Evolutionary conservation across 345 rosid genomes (phyloP).

Genomic region (Hibiscus mutabilis): DNA sequence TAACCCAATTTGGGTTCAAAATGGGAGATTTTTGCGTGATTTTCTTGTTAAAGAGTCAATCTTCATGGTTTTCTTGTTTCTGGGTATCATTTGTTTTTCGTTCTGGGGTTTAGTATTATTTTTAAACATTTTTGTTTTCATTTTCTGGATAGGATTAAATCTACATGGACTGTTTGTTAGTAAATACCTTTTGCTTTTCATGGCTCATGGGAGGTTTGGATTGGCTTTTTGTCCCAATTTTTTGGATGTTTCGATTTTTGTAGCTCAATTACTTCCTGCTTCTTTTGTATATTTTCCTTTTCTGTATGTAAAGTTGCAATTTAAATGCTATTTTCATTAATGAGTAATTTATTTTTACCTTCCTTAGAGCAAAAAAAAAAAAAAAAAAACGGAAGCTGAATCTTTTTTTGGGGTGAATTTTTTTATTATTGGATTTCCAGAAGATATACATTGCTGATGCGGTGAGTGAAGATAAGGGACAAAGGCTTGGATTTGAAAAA

Average conservation of each 20-base stretch:
- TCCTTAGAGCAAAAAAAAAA: not conserved
- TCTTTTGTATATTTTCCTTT: not conserved
- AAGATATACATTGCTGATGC: slow-evolving; percentile 23
- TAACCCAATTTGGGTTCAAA: not conserved
- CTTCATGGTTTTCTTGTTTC: slow-evolving; percentile 9
- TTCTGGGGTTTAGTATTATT: not conserved
- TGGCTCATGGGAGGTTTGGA: not conserved
- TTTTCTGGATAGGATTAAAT: not conserved
- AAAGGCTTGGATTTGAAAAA: slow-evolving; percentile 13
- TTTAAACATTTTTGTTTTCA: not conserved
- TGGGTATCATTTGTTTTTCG: slow-evolving; percentile 12
- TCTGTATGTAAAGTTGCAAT: not conserved
- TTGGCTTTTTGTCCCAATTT: not conserved
- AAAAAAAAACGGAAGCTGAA: not conserved
- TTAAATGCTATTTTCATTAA: slow-evolving; percentile 10
- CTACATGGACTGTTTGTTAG: slow-evolving; percentile 9
- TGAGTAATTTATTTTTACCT: slow-evolving; percentile 2
- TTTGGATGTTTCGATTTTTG: not conserved
- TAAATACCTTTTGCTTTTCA: slow-evolving; percentile 3
- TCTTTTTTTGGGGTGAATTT: not conserved
- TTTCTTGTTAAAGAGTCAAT: not conserved
- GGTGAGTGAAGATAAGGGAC: slow-evolving; percentile 16
- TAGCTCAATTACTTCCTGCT: not conserved
- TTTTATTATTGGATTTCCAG: slow-evolving; percentile 10
- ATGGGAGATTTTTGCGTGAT: not conserved